phyloP scores from a whole-genome alignment of 2,329 filamentous ascomycete species.

The Tricladium varicosporioides region DNA sequence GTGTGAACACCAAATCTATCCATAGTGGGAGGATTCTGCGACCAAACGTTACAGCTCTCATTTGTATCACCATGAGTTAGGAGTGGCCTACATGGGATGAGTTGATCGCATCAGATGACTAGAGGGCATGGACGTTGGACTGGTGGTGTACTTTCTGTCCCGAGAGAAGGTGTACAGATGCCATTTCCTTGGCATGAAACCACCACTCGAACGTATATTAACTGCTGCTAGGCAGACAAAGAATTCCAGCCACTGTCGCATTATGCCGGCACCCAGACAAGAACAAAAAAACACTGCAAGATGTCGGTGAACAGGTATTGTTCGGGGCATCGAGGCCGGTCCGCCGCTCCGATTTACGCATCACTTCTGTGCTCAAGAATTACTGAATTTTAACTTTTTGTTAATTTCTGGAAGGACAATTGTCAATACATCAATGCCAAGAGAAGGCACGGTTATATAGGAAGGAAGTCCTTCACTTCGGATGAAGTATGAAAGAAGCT shows the following conservation, averaged over 20 bases:
- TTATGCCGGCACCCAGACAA: neutral
- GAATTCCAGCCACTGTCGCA: conserved; percentile 1
- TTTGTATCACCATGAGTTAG: too few species aligned
- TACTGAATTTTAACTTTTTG: neutral
- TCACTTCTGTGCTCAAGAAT: neutral
- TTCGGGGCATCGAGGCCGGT: neutral
- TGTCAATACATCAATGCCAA: conserved; percentile 4
- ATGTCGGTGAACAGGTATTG: neutral
- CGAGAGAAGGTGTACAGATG: neutral
- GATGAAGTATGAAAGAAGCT: conserved; percentile 2
- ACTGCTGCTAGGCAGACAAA: conserved; percentile 9
- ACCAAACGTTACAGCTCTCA: neutral
- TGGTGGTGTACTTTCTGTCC: neutral
- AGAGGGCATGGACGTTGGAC: neutral
- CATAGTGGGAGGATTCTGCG: neutral
- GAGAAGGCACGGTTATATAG: conserved; percentile 1
- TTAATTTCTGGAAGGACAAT: neutral
- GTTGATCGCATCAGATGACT: neutral
- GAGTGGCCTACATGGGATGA: neutral
- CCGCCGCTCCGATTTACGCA: conserved; percentile 7
- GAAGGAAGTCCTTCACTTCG: neutral
- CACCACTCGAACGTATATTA: conserved; percentile 7
- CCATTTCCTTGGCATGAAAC: conserved; percentile 3
- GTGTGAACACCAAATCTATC: neutral
- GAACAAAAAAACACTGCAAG: neutral